Percentiles rank a stretch among this genome's conserved stretches.
These are phyloP conservation scores for Globisporangium solare DNA, from an alignment of 352 stramenopile genomes.

Conservation along the genomic window DNA sequence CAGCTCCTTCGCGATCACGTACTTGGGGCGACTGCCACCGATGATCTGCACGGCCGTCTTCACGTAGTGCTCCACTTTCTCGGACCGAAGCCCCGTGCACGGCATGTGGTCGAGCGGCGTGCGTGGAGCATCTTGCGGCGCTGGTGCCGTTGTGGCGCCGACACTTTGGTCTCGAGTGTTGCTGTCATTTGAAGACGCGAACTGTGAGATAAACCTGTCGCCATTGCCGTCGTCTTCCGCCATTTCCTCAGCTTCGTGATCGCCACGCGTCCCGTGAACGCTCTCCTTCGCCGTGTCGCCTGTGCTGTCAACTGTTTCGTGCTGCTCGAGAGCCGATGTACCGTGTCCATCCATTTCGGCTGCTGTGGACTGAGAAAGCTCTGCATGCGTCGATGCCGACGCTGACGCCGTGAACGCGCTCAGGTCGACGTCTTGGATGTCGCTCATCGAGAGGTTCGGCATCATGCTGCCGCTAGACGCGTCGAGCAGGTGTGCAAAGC, in stretches of 20 bases:
- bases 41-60: conserved; percentile 60
- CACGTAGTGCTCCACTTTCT: conserved; percentile 62
- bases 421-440: conserved; percentile 61
- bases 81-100: conserved; percentile 56
- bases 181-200: neutral
- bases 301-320: neutral
- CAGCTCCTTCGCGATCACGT: conserved; percentile 77
- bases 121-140: neutral
- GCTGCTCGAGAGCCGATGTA: neutral
- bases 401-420: conserved; percentile 23
- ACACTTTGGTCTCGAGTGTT: neutral
- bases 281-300: conserved; percentile 4
- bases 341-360: neutral
- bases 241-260: conserved; percentile 7
- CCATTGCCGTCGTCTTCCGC: conserved; percentile 19
- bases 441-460: conserved; percentile 47
- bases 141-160: neutral
- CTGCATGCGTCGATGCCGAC: neutral
- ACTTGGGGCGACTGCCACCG: conserved; percentile 68
- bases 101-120: conserved; percentile 36
- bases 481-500: conserved; percentile 18
- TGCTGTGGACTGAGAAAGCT: neutral
- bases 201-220: conserved; percentile 23
- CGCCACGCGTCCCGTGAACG: conserved; percentile 8
- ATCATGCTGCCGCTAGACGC: conserved; percentile 31